Conservation (phyloP, 345 rosid genomes). For the Acer negundo region DNA sequence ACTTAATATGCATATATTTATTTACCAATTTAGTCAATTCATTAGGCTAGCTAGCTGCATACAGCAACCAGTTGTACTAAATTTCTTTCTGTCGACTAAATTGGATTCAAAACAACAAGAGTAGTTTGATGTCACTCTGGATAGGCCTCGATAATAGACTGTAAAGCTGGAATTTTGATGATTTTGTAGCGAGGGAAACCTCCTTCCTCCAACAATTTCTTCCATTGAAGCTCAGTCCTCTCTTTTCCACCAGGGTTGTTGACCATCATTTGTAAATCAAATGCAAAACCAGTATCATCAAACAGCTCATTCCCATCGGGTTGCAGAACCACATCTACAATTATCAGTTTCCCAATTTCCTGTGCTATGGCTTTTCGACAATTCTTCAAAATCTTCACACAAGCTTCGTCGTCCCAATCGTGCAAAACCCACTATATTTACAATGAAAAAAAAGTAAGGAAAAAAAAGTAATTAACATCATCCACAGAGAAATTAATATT, state of each 20-base stretch:
- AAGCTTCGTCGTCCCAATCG: conserved; percentile 33
- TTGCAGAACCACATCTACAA: conserved; percentile 29
- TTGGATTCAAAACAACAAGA: not conserved
- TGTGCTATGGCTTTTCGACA: conserved; percentile 30
- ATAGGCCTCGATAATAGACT: conserved; percentile 41
- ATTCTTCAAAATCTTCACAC: conserved; percentile 30
- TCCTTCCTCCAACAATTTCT: conserved; percentile 26
- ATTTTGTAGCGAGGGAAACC: conserved; percentile 43
- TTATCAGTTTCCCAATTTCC: conserved; percentile 29
- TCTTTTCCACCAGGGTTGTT: conserved; percentile 31
- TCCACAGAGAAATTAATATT: not conserved
- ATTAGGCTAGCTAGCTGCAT: too few relatives aligned
- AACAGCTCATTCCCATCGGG: conserved; percentile 10
- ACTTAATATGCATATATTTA: not conserved
- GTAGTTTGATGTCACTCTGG: conserved; percentile 11
- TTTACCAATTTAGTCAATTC: not conserved
- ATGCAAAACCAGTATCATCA: conserved; percentile 21
- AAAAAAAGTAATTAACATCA: too few relatives aligned
- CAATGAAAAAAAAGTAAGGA: not conserved
- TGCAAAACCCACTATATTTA: conserved; percentile 26
- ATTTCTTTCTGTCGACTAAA: not conserved
- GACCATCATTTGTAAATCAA: conserved; percentile 39
- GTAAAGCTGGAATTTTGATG: conserved; percentile 34
- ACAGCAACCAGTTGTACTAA: too few relatives aligned
- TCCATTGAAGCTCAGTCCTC: conserved; percentile 44